Base-by-base conservation (phyloP, 2,329 filamentous ascomycete species). In the Colletotrichum chlorophyti region DNA sequence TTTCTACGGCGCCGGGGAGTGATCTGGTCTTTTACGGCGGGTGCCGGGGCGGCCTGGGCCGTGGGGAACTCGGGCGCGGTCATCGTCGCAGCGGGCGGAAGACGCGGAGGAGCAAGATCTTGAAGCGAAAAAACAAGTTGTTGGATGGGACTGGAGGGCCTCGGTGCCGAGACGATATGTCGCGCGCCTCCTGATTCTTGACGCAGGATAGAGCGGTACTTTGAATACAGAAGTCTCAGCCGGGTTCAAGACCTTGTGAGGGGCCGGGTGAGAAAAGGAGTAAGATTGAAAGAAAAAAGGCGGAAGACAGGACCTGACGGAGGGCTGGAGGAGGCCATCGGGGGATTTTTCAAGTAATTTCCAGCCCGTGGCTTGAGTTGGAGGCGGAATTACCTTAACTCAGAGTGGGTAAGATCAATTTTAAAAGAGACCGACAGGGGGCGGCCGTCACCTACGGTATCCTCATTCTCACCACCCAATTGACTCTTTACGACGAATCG, bases 291-390 rank as follows among this genome's bases (percentile, higher is more conserved):
- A 24, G 24, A 15, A 38, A 27, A 47, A 10, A 10, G 23, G 7
- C 24, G 46, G 34, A 15, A 17, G 15, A 4, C 15, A 12, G 45
- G 45, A 35, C 17, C 31, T 27, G 35, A 10, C 37, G 41, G 35
- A 53, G 43, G 38, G 50, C 29, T 38, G 43, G 42, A 42, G 43
- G 55, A 35, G 27, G 57, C 45, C 38, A 51, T 59, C 50, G 55
- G 50, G 50, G 50, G 50, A n/a, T 40, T 55, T 54, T 54, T 59
- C 52, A 34, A 53, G 19, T 32, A 57, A 55, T 53, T 53, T 59
- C 43, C 49, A n/a, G n/a, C 49, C 51, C 47, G 53, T 58, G 53
- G 53, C 53, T 58, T 52, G 53, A 37, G 27, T 40, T 24, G 47
- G 47, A 53, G 38, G 54, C 41, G 54, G 49, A 51, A 43, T 55